A percentile compares a stretch with the other conserved stretches of the same genome.
phyloP scores from a whole-genome alignment of 768 basidiomycete genomes.

The Podaxis pistillaris region DNA sequence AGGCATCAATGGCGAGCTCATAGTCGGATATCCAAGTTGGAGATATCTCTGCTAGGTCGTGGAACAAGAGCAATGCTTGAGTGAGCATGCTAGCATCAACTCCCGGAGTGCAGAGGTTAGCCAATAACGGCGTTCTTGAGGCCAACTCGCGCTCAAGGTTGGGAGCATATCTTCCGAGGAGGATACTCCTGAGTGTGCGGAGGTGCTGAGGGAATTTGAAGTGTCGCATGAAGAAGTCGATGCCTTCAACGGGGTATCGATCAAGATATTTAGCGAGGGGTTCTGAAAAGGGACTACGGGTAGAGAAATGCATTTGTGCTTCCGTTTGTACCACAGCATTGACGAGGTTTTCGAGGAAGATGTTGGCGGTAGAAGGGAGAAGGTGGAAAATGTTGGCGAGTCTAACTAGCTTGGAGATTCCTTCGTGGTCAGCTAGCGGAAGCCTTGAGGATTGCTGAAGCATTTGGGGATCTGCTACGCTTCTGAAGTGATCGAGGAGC shows the following conservation, averaged over 20 bases:
- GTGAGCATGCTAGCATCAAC: conserved; percentile 50
- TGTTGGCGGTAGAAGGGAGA: conserved; percentile 88
- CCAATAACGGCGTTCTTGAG: conserved; percentile 54
- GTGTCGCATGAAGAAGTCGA: conserved; percentile 80
- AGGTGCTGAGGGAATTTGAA: conserved; percentile 78
- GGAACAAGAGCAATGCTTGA: conserved; percentile 73
- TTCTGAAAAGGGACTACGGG: conserved; percentile 87
- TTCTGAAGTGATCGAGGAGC: conserved; percentile 92
- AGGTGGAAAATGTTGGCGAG: conserved; percentile 97
- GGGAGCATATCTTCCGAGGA: conserved; percentile 78
- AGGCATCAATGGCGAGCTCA: conserved; percentile 61
- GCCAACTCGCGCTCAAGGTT: conserved; percentile 68
- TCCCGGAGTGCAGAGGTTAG: conserved; percentile 48
- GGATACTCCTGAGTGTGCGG: conserved; percentile 79
- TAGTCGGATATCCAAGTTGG: conserved; percentile 74
- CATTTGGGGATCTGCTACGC: conserved; percentile 87
- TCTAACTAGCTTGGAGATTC: conserved; percentile 90
- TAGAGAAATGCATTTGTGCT: conserved; percentile 86
- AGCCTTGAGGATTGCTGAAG: conserved; percentile 76
- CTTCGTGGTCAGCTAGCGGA: conserved; percentile 84
- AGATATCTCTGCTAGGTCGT: conserved; percentile 68
- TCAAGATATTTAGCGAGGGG: conserved; percentile 90
- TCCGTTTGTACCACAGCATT: conserved; percentile 91
- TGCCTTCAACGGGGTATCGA: conserved; percentile 82
- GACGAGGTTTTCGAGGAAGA: conserved; percentile 87